These are phyloP conservation scores for Chaetomiaceae sp. DNA, from an alignment of 2,329 filamentous ascomycete genomes.

Conservation along the genomic window DNA sequence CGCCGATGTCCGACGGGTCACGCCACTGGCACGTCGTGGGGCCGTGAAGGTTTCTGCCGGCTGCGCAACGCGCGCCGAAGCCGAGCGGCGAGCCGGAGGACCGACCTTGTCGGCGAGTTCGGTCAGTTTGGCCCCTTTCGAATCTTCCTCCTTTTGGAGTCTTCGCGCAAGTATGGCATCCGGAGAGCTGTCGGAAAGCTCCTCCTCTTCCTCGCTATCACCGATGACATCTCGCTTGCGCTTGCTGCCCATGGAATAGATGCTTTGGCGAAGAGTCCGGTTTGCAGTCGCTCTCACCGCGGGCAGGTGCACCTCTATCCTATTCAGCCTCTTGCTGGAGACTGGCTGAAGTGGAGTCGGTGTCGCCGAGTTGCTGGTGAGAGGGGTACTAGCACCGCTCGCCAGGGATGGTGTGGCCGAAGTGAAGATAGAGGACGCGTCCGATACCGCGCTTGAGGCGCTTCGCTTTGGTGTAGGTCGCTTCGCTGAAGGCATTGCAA, in stretches of 20 bases:
- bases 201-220: constrained; percentile 37
- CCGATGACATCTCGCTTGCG: constrained; percentile 41
- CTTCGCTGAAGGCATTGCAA: constrained; percentile 20
- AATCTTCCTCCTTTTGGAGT: constrained; percentile 48
- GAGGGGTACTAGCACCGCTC: constrained; percentile 39
- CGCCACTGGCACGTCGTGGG: not conserved
- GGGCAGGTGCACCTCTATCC: constrained; percentile 35
- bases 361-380: constrained; percentile 40
- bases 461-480: constrained; percentile 29
- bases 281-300: constrained; percentile 33
- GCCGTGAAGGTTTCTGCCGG: not conserved
- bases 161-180: constrained; percentile 51
- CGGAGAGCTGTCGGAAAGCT: constrained; percentile 32
- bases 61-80: not conserved
- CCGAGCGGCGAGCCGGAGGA: not conserved
- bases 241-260: constrained; percentile 43
- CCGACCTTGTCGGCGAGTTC: not conserved
- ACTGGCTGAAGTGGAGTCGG: constrained; percentile 29
- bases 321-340: constrained; percentile 23
- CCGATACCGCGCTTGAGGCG: constrained; percentile 22
- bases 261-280: constrained; percentile 44
- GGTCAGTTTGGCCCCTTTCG: constrained; percentile 1
- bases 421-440: constrained; percentile 36
- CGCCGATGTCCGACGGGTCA: not conserved
- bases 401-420: constrained; percentile 31